phyloP scores from a whole-genome alignment of 225 moss, liverwort and hornwort species.

The Takakia lepidozioides region DNA sequence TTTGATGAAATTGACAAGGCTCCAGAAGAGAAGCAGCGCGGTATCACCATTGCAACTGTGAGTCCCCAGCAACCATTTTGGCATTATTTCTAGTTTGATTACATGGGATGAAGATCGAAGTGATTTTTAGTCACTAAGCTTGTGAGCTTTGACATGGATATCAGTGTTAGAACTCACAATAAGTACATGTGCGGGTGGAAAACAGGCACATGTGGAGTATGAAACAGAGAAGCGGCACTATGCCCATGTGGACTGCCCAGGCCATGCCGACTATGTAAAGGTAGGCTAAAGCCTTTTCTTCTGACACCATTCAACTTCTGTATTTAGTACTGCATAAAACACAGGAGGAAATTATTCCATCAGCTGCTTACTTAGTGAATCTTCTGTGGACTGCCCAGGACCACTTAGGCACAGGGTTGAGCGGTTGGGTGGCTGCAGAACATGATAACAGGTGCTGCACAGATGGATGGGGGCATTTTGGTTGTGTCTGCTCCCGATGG shows the following conservation, averaged over 20 bases:
- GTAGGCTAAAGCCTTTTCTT: constrained; percentile 1
- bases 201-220: constrained; percentile 47
- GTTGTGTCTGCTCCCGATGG: constrained; percentile 61
- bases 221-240: constrained; percentile 56
- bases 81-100: no score
- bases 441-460: constrained; percentile 69
- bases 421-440: constrained; percentile 16
- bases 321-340: no score
- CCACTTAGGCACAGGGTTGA: no score
- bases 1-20: constrained; percentile 57
- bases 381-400: no score
- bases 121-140: no score
- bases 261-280: constrained; percentile 67
- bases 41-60: constrained; percentile 58
- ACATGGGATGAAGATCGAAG: no score
- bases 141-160: no score
- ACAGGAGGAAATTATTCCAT: no score
- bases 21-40: constrained; percentile 56
- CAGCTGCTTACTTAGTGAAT: no score
- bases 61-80: constrained; percentile 3
- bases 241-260: constrained; percentile 65
- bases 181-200: constrained; percentile 1
- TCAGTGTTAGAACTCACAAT: neutral
- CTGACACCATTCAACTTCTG: no score
- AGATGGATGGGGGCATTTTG: constrained; percentile 65